Conservation (phyloP, 2,329 filamentous ascomycete species). For the Pseudogymnoascus destructans region DNA sequence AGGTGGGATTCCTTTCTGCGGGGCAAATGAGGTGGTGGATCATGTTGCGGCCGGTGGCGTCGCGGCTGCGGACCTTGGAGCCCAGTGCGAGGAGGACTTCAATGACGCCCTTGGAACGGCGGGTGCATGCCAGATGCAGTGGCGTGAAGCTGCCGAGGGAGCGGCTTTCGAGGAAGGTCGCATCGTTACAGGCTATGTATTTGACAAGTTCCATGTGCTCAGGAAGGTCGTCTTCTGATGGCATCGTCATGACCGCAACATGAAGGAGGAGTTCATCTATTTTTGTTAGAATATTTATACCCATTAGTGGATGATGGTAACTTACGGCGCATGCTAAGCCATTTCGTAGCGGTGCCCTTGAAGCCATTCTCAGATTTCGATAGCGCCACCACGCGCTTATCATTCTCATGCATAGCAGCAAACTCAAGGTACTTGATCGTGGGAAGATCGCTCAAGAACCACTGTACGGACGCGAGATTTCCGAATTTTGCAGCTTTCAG, state of each 20-base stretch:
- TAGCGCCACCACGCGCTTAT: conserved; percentile 50
- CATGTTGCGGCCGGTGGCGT: conserved; percentile 50
- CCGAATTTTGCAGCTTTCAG: conserved; percentile 43
- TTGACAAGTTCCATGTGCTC: conserved; percentile 43
- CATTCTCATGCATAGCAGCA: conserved; percentile 44
- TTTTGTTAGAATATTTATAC: conserved; percentile 14
- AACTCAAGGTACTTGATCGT: conserved; percentile 57
- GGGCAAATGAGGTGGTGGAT: conserved; percentile 42
- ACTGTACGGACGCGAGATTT: conserved; percentile 57
- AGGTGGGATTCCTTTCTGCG: conserved; percentile 15
- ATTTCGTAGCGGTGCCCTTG: conserved; percentile 47
- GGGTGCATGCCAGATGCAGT: conserved; percentile 50
- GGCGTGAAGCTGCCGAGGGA: conserved; percentile 49
- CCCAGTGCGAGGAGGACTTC: conserved; percentile 47
- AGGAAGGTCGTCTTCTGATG: conserved; percentile 12
- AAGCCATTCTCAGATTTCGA: conserved; percentile 47
- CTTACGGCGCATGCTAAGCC: conserved; percentile 48
- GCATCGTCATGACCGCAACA: conserved; percentile 41
- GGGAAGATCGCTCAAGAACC: conserved; percentile 62
- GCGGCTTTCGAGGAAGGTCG: conserved; percentile 49
- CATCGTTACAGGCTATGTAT: conserved; percentile 51
- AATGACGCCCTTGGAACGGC: conserved; percentile 40
- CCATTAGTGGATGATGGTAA: conserved; percentile 14
- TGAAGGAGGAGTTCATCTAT: conserved; percentile 52
- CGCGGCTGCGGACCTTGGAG: conserved; percentile 54